Evolutionary conservation across 805 yeast species (phyloP).

Genomic region (Spathaspora hagerdaliae): DNA sequence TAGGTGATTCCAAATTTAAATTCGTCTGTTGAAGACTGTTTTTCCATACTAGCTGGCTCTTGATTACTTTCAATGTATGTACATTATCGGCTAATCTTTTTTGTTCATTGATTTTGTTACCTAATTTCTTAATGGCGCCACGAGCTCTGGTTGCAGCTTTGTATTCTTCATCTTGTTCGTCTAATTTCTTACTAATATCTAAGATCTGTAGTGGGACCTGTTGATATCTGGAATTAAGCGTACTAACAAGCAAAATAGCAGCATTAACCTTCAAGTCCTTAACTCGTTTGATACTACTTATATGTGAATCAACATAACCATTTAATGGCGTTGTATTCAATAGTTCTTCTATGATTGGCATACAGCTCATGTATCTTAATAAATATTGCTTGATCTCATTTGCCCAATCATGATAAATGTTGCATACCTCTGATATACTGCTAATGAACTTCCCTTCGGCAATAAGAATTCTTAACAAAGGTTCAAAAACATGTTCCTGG

Average conservation of each 20-base stretch:
- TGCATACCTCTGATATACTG: conserved; percentile 48
- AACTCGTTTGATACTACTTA: conserved; percentile 48
- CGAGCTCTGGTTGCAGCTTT: conserved; percentile 49
- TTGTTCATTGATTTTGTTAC: conserved; percentile 55
- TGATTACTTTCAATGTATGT: conserved; percentile 50
- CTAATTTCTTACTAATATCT: conserved; percentile 49
- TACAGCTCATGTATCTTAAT: conserved; percentile 53
- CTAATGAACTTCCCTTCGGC: conserved; percentile 65
- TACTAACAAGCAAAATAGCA: conserved; percentile 34
- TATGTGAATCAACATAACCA: conserved; percentile 53
- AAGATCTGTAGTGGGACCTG: conserved; percentile 59
- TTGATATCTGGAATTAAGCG: conserved; percentile 41
- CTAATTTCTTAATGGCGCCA: conserved; percentile 50
- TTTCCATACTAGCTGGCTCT: conserved; percentile 53
- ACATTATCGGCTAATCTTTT: conserved; percentile 59
- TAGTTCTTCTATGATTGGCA: conserved; percentile 58
- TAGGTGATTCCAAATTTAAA: conserved; percentile 48
- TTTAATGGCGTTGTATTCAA: conserved; percentile 50
- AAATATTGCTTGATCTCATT: conserved; percentile 51
- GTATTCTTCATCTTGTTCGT: conserved; percentile 47
- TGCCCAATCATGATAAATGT: conserved; percentile 63
- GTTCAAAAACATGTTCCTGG: conserved; percentile 49
- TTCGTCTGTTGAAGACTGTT: conserved; percentile 41
- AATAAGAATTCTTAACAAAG: conserved; percentile 52
- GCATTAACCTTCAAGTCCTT: conserved; percentile 40